These are phyloP conservation scores for Cystofilobasidium ferigula DNA, from an alignment of 768 basidiomycete genomes.

Conservation along the genomic window DNA sequence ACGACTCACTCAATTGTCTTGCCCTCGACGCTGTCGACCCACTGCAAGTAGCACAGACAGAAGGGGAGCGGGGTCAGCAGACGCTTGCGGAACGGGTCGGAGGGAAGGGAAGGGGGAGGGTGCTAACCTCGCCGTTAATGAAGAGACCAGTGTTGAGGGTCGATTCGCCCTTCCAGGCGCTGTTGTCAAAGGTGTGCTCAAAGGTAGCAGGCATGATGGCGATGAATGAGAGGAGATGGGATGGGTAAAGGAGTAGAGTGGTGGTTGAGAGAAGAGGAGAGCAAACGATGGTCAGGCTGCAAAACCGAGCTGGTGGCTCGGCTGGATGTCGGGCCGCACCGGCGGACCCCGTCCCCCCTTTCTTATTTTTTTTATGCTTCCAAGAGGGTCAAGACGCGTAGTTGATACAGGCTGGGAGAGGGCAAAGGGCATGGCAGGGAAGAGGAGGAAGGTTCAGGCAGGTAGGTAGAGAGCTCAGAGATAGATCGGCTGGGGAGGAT, in stretches of 20 bases:
- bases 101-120: constrained; percentile 38
- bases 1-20: constrained; percentile 60
- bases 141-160: constrained; percentile 54
- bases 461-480: constrained; percentile 2
- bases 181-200: constrained; percentile 11
- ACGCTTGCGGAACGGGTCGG: constrained; percentile 40
- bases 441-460: too few species aligned
- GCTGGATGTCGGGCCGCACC: too few species aligned
- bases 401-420: too few species aligned
- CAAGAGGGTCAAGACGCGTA: too few species aligned
- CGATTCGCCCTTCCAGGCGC: constrained; percentile 6
- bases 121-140: constrained; percentile 55
- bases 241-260: not conserved
- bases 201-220: constrained; percentile 11
- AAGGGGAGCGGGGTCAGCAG: not conserved
- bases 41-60: constrained; percentile 31
- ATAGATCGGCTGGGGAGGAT: constrained; percentile 20
- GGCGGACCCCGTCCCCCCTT: too few species aligned
- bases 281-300: not conserved
- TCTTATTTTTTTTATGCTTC: too few species aligned
- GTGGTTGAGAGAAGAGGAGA: not conserved
- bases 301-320: too few species aligned
- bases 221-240: not conserved
- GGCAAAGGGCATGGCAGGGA: not conserved
- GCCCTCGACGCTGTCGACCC: constrained; percentile 47